Evolutionary conservation across 2,329 filamentous ascomycete genomes (phyloP).

Genomic region (Simplicillium aogashimaense): DNA sequence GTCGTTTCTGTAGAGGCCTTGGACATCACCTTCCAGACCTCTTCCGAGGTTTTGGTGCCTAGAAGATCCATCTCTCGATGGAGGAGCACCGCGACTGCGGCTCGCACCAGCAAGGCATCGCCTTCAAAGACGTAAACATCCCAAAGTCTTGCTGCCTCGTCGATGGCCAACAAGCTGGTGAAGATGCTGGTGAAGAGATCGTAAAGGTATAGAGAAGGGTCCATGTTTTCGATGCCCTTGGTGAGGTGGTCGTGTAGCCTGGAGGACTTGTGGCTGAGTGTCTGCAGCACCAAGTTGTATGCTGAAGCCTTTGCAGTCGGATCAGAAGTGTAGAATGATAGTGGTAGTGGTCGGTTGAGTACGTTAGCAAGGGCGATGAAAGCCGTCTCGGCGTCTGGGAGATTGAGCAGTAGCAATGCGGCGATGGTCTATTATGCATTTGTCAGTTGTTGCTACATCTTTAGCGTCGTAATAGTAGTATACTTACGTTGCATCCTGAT

Average conservation of each 20-base stretch:
- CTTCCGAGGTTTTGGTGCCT: slow-evolving; percentile 30
- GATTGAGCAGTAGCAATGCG: slow-evolving; percentile 62
- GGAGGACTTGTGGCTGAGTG: slow-evolving; percentile 53
- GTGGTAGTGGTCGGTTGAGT: slow-evolving; percentile 63
- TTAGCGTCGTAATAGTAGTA: neutral
- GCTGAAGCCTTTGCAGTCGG: slow-evolving; percentile 56
- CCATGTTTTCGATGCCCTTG: slow-evolving; percentile 31
- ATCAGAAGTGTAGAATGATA: slow-evolving; percentile 68
- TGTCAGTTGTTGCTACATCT: slow-evolving; percentile 8
- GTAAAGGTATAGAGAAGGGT: slow-evolving; percentile 45
- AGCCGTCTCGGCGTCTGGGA: slow-evolving; percentile 49
- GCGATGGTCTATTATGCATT: slow-evolving; percentile 50
- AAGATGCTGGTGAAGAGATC: slow-evolving; percentile 56
- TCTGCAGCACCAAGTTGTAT: slow-evolving; percentile 60
- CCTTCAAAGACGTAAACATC: slow-evolving; percentile 79
- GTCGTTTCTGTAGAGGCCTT: slow-evolving; percentile 17
- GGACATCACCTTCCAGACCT: slow-evolving; percentile 29
- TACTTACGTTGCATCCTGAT: slow-evolving; percentile 61
- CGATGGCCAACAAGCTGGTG: slow-evolving; percentile 52
- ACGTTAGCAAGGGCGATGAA: slow-evolving; percentile 69
- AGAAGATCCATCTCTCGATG: slow-evolving; percentile 42
- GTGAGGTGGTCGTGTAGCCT: slow-evolving; percentile 56
- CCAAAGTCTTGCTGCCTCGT: slow-evolving; percentile 65
- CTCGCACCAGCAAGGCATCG: slow-evolving; percentile 60
- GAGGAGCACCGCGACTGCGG: slow-evolving; percentile 57